phyloP scores from a whole-genome alignment of 805 yeast genomes.

The Debaryomyces maramus region DNA sequence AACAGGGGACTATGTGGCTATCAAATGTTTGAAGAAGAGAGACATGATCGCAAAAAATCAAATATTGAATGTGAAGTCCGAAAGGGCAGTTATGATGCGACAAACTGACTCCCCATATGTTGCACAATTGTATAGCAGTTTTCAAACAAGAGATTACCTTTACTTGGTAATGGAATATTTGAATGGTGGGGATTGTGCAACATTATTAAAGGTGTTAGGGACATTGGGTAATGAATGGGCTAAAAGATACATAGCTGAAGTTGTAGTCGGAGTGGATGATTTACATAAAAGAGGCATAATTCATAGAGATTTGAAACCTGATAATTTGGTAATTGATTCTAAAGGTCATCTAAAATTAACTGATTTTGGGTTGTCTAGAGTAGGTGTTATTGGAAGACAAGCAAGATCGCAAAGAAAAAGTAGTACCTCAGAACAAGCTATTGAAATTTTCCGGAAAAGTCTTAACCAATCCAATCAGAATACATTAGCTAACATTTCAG shows the following conservation, averaged over 20 bases:
- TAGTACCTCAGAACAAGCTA: conserved; percentile 42
- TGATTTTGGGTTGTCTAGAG: conserved; percentile 90
- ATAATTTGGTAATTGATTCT: conserved; percentile 81
- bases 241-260: conserved; percentile 81
- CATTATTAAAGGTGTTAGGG: conserved; percentile 79
- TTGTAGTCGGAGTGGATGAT: conserved; percentile 85
- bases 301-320: conserved; percentile 95
- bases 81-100: conserved; percentile 96
- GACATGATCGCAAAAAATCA: conserved; percentile 98
- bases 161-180: conserved; percentile 95
- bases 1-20: conserved; percentile 95
- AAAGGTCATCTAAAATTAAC: conserved; percentile 89
- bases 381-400: conserved; percentile 86
- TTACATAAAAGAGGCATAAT: conserved; percentile 86
- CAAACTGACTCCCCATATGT: conserved; percentile 92
- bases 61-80: conserved; percentile 90
- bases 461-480: conserved; percentile 21
- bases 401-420: conserved; percentile 43
- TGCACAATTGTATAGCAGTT: conserved; percentile 82
- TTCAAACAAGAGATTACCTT: conserved; percentile 83
- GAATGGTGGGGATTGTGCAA: conserved; percentile 94
- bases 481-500: conserved; percentile 22
- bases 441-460: conserved; percentile 38
- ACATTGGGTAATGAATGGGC: conserved; percentile 86
- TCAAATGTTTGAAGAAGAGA: conserved; percentile 84